Base-by-base conservation (phyloP, 495 filamentous ascomycete species). In the Amniculicola lignicola region DNA sequence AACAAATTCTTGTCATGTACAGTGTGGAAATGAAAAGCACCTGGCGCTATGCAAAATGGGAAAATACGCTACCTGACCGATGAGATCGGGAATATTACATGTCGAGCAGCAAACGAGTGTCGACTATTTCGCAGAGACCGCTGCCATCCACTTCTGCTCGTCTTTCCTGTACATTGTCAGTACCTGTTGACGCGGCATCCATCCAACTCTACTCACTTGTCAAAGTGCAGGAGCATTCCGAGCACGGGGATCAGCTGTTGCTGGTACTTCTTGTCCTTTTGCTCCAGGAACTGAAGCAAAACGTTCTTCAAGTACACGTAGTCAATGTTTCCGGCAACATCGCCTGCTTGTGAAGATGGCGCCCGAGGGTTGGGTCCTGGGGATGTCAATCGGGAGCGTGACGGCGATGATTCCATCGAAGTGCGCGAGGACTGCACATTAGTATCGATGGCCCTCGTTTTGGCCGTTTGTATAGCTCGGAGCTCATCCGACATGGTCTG, bases 231-330 rank as follows among this genome's bases (percentile, higher is more conserved):
- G 63, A 97, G 72, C 82, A 89, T 91, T 41, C 88, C 90, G 42
- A 98, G 69, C 11, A 96, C 90, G 12, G 92, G 93, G 21, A 98
- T 86, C 45, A 98, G 76, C 76, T 96, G 90, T 67, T 85, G 81
- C 69, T 95, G 87, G 54, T 90, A 80, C 68, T 82, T 89, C 73
- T 91, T 95, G 64, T 98, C 93, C 73, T 84, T 89, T 67, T 93
- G 87, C 75, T 96, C 90, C 67, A 98, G 69, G 63, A 98, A 96
- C 70, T 96, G 92, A 37, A 97, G 72, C 21, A 98, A 77, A 31
- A 98, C 89, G 27, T 94, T 96, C 76, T 97, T 97, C 54, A 98
- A 69, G 67, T 98, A 98, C 64, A 89, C 82, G 57, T 85, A 86
- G 69, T 98, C 88, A 47, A 84, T 77, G 1, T 64, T 31, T 15